These are phyloP conservation scores for Debaryomycetaceae sp. DNA, from an alignment of 1,139 yeast genomes.

Conservation along the genomic window DNA sequence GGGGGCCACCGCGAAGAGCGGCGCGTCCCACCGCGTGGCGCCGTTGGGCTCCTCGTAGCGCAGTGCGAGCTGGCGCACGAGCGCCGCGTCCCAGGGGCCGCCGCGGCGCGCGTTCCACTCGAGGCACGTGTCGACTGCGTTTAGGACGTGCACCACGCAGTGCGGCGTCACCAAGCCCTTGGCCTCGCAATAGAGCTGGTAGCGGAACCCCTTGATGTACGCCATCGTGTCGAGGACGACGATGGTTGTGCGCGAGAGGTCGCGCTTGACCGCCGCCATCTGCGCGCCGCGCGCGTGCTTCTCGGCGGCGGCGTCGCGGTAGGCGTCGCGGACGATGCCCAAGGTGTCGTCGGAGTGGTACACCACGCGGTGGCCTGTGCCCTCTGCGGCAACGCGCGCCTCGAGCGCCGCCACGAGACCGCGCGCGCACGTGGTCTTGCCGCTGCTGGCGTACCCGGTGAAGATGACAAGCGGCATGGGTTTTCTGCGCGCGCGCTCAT, in stretches of 20 bases:
- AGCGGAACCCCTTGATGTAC: slow-evolving; percentile 92
- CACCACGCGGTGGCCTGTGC: slow-evolving; percentile 51
- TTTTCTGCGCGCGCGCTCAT: slow-evolving; percentile 42
- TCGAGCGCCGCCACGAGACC: slow-evolving; percentile 47
- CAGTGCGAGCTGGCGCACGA: slow-evolving; percentile 69
- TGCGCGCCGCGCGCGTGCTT: slow-evolving; percentile 81
- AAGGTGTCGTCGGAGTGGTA: slow-evolving; percentile 75
- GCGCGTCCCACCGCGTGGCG: slow-evolving; percentile 89
- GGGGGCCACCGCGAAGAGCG: slow-evolving; percentile 67
- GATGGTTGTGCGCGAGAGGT: slow-evolving; percentile 60
- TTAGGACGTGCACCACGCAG: slow-evolving; percentile 75
- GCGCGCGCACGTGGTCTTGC: slow-evolving; percentile 74
- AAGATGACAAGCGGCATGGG: slow-evolving; percentile 82
- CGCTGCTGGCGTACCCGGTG: slow-evolving; percentile 83
- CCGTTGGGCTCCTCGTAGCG: slow-evolving; percentile 93
- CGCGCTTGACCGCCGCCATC: slow-evolving; percentile 84
- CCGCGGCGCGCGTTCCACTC: slow-evolving; percentile 48
- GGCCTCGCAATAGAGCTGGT: slow-evolving; percentile 91
- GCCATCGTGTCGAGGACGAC: slow-evolving; percentile 84
- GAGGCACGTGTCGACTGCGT: slow-evolving; percentile 57
- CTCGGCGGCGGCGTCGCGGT: slow-evolving; percentile 67
- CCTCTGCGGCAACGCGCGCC: slow-evolving; percentile 40
- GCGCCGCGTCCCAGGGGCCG: slow-evolving; percentile 59
- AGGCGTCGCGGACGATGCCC: slow-evolving; percentile 66
- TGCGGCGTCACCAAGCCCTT: slow-evolving; percentile 79